A percentile compares a stretch with the other conserved stretches of the same genome.
Conservation (phyloP, 2,329 filamentous ascomycete species). For the Paraphaeosphaeria minitans region DNA sequence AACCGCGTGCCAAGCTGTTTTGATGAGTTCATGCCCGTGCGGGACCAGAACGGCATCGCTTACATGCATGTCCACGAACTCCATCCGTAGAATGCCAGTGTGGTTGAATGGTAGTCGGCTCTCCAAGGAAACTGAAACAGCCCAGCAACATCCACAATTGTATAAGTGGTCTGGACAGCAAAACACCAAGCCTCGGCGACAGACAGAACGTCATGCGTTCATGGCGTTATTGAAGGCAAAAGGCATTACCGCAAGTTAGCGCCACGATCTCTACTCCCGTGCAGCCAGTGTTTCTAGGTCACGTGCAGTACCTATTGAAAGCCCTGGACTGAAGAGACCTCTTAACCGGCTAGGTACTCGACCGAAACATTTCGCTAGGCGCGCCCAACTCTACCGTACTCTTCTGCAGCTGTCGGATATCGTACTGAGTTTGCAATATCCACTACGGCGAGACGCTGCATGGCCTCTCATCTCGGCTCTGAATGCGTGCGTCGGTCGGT, state of each 20-base stretch:
- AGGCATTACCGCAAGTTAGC: background rate
- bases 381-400: too few relatives aligned
- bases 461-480: conserved; percentile 5
- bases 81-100: background rate
- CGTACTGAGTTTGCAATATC: background rate
- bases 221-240: background rate
- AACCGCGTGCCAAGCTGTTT: conserved; percentile 5
- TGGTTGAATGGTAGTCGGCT: conserved; percentile 4
- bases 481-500: background rate
- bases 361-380: too few relatives aligned
- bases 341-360: too few relatives aligned
- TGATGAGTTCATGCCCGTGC: conserved; percentile 6
- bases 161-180: background rate
- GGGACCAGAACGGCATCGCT: background rate
- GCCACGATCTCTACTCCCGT: background rate
- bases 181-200: conserved; percentile 4
- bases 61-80: conserved; percentile 3
- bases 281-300: too few relatives aligned
- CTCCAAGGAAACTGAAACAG: conserved; percentile 5
- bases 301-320: too few relatives aligned
- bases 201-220: conserved; percentile 10
- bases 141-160: background rate
- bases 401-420: background rate
- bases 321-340: too few relatives aligned
- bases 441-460: conserved; percentile 5